Evolutionary conservation across 2,329 filamentous ascomycete species (phyloP).

Genomic region (Parascedosporium putredinis): DNA sequence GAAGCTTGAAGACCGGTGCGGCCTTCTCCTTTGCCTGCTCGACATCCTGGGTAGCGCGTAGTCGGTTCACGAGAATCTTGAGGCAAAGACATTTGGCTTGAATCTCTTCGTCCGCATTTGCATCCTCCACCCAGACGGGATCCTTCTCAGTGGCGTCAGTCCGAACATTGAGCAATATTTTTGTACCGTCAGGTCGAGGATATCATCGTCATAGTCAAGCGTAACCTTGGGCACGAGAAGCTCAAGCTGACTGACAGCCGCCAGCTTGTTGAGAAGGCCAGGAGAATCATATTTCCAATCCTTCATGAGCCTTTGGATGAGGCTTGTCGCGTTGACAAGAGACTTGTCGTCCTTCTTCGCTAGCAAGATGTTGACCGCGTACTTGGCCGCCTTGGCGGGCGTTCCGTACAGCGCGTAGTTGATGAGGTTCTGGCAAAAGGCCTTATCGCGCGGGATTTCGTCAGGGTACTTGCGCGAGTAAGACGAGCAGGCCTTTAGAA

Average conservation of each 20-base stretch:
- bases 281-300: conserved; percentile 62
- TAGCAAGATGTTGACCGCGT: conserved; percentile 84
- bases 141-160: conserved; percentile 46
- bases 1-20: conserved; percentile 62
- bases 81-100: conserved; percentile 75
- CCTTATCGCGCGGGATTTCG: conserved; percentile 72
- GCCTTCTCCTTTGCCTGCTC: conserved; percentile 48
- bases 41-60: conserved; percentile 50
- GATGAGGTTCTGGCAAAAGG: conserved; percentile 70
- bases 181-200: conserved; percentile 67
- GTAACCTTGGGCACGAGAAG: conserved; percentile 64
- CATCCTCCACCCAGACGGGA: conserved; percentile 57
- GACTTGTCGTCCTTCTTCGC: conserved; percentile 63
- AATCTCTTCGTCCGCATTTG: conserved; percentile 67
- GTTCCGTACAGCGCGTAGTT: conserved; percentile 75
- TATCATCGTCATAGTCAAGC: conserved; percentile 62
- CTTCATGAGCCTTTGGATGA: conserved; percentile 66
- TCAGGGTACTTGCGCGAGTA: conserved; percentile 79
- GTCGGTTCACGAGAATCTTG: conserved; percentile 75
- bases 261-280: conserved; percentile 66
- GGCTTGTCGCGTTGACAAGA: conserved; percentile 72
- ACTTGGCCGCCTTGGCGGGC: conserved; percentile 78
- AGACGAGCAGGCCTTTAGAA: conserved; percentile 84
- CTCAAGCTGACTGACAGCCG: conserved; percentile 63
- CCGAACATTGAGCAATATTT: conserved; percentile 60